Conservation (phyloP, 73 alveolate species). For the Tetrahymena elliotti region DNA sequence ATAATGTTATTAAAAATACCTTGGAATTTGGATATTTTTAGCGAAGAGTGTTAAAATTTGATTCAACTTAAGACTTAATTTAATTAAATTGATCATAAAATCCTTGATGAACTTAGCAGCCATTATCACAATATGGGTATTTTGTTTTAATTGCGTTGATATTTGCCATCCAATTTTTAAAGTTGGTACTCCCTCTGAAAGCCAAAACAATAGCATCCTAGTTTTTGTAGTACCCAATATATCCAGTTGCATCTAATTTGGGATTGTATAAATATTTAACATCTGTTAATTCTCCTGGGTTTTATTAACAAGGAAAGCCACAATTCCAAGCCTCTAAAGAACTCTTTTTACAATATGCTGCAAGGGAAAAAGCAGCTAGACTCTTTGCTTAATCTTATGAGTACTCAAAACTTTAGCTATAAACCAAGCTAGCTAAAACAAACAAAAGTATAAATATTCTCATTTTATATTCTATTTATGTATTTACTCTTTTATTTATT, state of each 20-base stretch:
- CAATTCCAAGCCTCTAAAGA: not conserved
- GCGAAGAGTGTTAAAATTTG: not conserved
- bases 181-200: not conserved
- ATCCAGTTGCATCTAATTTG: constrained; percentile 7
- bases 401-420: not conserved
- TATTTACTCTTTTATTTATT: no score
- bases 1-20: not conserved
- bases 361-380: not conserved
- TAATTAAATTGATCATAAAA: constrained; percentile 6
- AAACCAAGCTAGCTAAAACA: not conserved
- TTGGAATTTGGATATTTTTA: constrained; percentile 30
- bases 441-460: no score
- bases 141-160: not conserved
- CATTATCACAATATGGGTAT: not conserved
- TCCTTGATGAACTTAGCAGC: constrained; percentile 39
- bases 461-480: not conserved
- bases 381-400: not conserved
- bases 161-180: not conserved
- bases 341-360: not conserved
- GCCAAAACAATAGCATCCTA: not conserved
- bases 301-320: not conserved
- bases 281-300: not conserved
- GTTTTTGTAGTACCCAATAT: not conserved
- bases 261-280: not conserved
- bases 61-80: not conserved